Conservation (phyloP, 305 asterid genomes). For the Solanum aculeatissimum region DNA sequence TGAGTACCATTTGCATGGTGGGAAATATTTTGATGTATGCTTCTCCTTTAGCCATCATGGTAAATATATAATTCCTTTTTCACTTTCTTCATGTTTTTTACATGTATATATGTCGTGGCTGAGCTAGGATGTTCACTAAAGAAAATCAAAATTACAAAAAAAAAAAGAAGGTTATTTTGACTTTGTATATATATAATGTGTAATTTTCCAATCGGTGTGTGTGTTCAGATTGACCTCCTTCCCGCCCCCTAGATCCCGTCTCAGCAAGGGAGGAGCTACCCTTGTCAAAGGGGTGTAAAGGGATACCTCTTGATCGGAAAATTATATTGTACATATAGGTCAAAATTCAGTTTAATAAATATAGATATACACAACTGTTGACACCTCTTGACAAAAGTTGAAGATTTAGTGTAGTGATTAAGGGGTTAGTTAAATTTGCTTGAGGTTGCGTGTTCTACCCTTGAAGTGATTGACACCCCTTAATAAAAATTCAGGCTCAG, state of each 20-base stretch:
- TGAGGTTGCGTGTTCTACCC: too few relatives aligned
- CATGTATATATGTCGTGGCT: too few relatives aligned
- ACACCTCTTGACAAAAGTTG: too few relatives aligned
- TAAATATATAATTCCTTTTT: not conserved
- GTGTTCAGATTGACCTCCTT: not conserved
- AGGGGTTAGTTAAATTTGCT: too few relatives aligned
- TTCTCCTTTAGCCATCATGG: slow-evolving; percentile 1
- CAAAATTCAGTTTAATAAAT: too few relatives aligned
- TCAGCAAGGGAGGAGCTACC: not conserved
- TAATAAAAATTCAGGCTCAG: too few relatives aligned
- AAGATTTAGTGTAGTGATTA: too few relatives aligned
- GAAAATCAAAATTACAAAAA: not conserved
- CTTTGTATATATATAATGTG: not conserved
- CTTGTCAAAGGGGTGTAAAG: too few relatives aligned
- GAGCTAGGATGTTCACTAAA: not conserved
- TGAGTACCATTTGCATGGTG: not conserved
- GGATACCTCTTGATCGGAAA: too few relatives aligned
- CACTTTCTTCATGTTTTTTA: not conserved
- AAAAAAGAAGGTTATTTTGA: not conserved
- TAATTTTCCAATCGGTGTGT: not conserved
- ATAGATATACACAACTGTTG: too few relatives aligned
- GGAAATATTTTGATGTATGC: not conserved
- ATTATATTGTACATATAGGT: too few relatives aligned
- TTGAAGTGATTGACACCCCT: too few relatives aligned
- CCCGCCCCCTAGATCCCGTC: not conserved